Evolutionary conservation across 768 basidiomycete species (phyloP), one percentile per base, ranked within the genome.

Genomic region (Chlorophyllum brunneum): DNA sequence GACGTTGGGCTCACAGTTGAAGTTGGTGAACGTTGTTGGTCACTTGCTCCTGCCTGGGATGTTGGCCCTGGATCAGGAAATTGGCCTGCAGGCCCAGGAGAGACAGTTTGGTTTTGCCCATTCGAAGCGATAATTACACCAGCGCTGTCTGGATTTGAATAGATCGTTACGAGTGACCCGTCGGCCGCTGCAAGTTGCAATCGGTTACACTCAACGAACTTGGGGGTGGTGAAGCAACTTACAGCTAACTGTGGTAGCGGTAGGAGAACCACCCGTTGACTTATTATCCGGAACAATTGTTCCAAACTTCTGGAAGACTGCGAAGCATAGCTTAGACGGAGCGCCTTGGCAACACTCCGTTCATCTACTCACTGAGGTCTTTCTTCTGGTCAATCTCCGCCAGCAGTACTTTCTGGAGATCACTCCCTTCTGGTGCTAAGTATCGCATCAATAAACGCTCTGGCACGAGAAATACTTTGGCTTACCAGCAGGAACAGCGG

Each of bases 361-460:
- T 18, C 9, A 9, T 1, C 3, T 11, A 34, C 45, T 33, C 23
- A 47, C 45, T 47, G 31, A 9, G 33, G 7, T 47, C 27, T 34
- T 47, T 47, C 45, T 34, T 47, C 7, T 47, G 31, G n/a, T 47
- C 33, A 36, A 47, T 39, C 23, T 38, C 45, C 15, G 40, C 8
- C 26, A 48, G 23, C 31, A 54, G 13, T 13, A 29, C 36, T 6
- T 29, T 41, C 22, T 47, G 42, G 8, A 48, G 33, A 11, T 40
- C 39, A 26, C 38, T 54, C 11, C 54, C 46, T 34, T 31, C 46
- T 4, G 47, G 30, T 23, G 54, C 54, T 54, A 43, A 39, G 3
- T n/a, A 9, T 6, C 24, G 20, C 9, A 16, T 8, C 20, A 20
- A 27, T 6, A 27, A 31, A 24, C 5, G 10, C 24, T 5, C 36